Evolutionary conservation across 108 stramenopile genomes (phyloP), one percentile per base, ranked within the genome.

Genomic region (Hondaea fermentalgiana): DNA sequence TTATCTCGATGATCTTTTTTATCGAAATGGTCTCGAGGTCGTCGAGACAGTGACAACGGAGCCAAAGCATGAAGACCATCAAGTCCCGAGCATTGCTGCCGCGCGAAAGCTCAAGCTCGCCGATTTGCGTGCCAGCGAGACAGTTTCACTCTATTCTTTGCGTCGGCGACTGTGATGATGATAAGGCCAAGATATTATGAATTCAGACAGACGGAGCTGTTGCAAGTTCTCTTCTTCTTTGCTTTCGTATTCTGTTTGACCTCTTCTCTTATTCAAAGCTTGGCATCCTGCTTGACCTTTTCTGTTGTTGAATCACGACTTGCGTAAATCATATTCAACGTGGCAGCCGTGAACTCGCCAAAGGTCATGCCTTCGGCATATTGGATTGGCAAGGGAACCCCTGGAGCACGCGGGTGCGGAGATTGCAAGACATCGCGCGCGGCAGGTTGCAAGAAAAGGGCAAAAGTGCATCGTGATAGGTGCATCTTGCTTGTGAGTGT

Each of bases 381-480:
- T 23, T 83, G 76, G 49, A 23, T 10, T 45, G 76, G 76, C 45
- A 83, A 16, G 14, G 76, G 19, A 12, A 53, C 49, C 16, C n/a
- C 51, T 17, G 64, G 64, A 6, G 76, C 45, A 16, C 45, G n/a
- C 45, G 45, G n/a, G 17, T 12, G 8, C 6, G 76, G 76, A 55
- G 3, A 12, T 12, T 28, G 49, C 17, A 83, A 45, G 25, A 53
- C 51, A 2, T 47, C 51, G 3, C 19, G 6, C 19, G 49, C 76
- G 6, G 45, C 12, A 35, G 95, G 95, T 64, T 96, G 94, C 93
- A 95, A 92, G 72, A 96, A 96, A 5, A 96, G 92, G 16, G 95
- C 95, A 90, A 95, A 95, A 5, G 95, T 93, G 72, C 95, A 94
- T 72, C 95, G 90, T 17, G 92, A 93, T 5, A 96, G 87, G 53